These are phyloP conservation scores for Colletotrichum lupini DNA, from an alignment of 2,329 filamentous ascomycete species.

Conservation along the genomic window DNA sequence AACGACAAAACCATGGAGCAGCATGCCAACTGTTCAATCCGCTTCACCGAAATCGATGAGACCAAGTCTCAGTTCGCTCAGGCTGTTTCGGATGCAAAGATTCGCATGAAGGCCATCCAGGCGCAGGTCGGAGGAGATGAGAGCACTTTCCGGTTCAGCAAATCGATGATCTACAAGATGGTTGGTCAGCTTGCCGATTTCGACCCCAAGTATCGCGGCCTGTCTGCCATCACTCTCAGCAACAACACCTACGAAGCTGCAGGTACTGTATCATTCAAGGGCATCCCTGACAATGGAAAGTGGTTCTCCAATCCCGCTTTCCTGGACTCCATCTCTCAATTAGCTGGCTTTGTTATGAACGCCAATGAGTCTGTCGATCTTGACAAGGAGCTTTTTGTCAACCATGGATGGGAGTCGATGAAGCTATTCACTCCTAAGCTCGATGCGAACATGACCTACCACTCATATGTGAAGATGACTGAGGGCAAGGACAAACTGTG, in stretches of 20 bases:
- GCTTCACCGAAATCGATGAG: constrained; percentile 64
- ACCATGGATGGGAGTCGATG: constrained; percentile 68
- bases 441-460: constrained; percentile 58
- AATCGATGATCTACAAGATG: constrained; percentile 82
- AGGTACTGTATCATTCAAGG: constrained; percentile 57
- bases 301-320: constrained; percentile 68
- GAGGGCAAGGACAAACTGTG: constrained; percentile 60
- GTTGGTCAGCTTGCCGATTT: constrained; percentile 69
- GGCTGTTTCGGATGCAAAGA: constrained; percentile 74
- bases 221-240: constrained; percentile 67
- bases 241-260: constrained; percentile 55
- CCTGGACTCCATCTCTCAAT: constrained; percentile 68
- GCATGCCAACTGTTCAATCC: constrained; percentile 71
- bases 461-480: constrained; percentile 69
- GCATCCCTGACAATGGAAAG: constrained; percentile 54
- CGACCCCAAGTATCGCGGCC: constrained; percentile 62
- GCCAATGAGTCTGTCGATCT: constrained; percentile 67
- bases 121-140: constrained; percentile 69
- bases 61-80: constrained; percentile 75
- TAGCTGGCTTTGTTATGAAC: constrained; percentile 71
- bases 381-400: constrained; percentile 65
- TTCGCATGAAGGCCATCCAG: constrained; percentile 66
- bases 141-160: constrained; percentile 76
- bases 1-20: constrained; percentile 69
- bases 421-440: constrained; percentile 58